A percentile compares a stretch with the other conserved stretches of the same genome.
phyloP scores from a whole-genome alignment of 106 monocot species.

The Ottelia alismoides region DNA sequence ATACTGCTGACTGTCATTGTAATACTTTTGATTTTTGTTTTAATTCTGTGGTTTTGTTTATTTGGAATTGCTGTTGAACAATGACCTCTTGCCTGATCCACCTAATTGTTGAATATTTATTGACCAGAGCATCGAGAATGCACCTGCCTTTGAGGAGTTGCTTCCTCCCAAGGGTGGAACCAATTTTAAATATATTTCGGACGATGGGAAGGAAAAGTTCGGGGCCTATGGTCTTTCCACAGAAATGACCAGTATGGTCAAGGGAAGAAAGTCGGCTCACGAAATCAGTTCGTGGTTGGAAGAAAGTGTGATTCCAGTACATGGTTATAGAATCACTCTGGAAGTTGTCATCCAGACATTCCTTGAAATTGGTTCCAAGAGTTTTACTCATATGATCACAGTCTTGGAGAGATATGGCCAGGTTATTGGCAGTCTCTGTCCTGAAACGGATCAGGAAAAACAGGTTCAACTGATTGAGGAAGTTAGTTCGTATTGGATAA shows the following conservation, averaged over 20 bases:
- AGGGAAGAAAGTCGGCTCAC: constrained; percentile 37
- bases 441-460: constrained; percentile 33
- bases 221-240: constrained; percentile 34
- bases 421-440: constrained; percentile 50
- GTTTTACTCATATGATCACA: constrained; percentile 92
- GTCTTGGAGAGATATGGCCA: constrained; percentile 88
- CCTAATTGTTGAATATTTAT: too few species aligned
- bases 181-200: constrained; percentile 44
- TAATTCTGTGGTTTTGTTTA: not conserved
- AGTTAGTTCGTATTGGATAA: constrained; percentile 79
- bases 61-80: too few species aligned
- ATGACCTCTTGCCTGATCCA: too few species aligned
- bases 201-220: constrained; percentile 26
- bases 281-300: constrained; percentile 72
- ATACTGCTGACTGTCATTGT: not conserved
- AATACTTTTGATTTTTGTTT: not conserved
- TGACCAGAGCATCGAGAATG: constrained; percentile 72
- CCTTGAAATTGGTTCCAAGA: constrained; percentile 93
- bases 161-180: constrained; percentile 73
- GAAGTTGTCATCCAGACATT: constrained; percentile 83
- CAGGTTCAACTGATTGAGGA: constrained; percentile 62
- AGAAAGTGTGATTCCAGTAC: constrained; percentile 40
- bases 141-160: constrained; percentile 55
- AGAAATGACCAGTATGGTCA: constrained; percentile 59
- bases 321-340: constrained; percentile 45